Base-by-base conservation (phyloP, 352 stramenopile species). In the Phytopythium helicoides region DNA sequence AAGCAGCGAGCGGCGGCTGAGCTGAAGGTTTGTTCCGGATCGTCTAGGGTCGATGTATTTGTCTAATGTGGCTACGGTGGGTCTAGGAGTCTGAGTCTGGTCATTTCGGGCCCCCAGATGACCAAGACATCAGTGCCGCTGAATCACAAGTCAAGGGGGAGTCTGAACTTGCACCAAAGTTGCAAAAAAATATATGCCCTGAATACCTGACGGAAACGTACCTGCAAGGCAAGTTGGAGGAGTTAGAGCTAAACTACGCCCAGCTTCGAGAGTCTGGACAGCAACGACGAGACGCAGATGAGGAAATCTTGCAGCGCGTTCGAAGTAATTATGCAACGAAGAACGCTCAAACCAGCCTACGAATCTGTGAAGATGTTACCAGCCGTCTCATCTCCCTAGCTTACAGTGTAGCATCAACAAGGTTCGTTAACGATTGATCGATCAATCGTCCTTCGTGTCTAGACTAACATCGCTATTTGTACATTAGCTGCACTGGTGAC, bases 221-320 rank as follows among this genome's bases (percentile, higher is more conserved):
- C 33, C 42, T 87, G 1, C 54, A 73, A 31, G 57, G 42, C 21
- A 87, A 81, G 31, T 53, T 57, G 50, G 62, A 52, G 16, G 59
- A 73, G 12, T 47, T 88, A 12, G 73, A 86, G 37, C 64, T 63
- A 12, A 73, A 88, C 45, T 86, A 86, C 36, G 37, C 60, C 22
- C 65, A 44, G 1, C 59, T 86, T 15, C 64, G 63, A 12, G 67
- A 74, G 34, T 42, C 55, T 53, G 74, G 75, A 15, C 56, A 38
- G 33, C 18, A 25, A 2, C 74, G 57, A n/a, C 66, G 74, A 51
- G 66, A 84, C 41, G 34, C 54, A 46, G 68, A 78, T 23, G 56
- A 53, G 46, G 54, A 68, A 19, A 55, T 62, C 16, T 39, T 86
- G 6, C 35, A 64, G 22, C 59, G 61, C 3, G 52, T 85, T 52